A percentile compares a stretch with the other conserved stretches of the same genome.
Evolutionary conservation across 2,329 filamentous ascomycete genomes (phyloP).

Genomic region (Diaporthe citriasiana): DNA sequence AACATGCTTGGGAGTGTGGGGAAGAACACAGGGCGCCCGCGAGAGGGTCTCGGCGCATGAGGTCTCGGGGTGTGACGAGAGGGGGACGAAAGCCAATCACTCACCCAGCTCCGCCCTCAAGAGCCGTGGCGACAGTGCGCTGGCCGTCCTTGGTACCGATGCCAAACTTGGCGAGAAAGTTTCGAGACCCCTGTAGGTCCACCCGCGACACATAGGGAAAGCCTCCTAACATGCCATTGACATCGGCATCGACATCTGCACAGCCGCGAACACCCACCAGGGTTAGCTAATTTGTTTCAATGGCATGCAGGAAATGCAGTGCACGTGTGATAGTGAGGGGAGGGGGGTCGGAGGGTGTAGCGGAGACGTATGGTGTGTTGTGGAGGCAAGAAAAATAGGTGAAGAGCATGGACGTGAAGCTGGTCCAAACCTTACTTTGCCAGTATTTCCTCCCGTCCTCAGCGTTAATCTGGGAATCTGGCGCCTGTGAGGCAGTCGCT

Average conservation of each 20-base stretch:
- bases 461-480: slow-evolving; percentile 54
- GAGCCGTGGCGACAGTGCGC: slow-evolving; percentile 47
- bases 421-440: slow-evolving; percentile 50
- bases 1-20: not conserved
- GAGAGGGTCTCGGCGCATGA: slow-evolving; percentile 28
- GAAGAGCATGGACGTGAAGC: not conserved
- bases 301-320: not conserved
- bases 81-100: slow-evolving; percentile 42
- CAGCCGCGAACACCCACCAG: not conserved
- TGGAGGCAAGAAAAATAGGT: not conserved
- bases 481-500: slow-evolving; percentile 33
- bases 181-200: slow-evolving; percentile 79
- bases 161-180: slow-evolving; percentile 79
- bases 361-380: not conserved
- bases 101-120: slow-evolving; percentile 60
- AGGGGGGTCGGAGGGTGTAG: not conserved
- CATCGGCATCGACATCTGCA: slow-evolving; percentile 54
- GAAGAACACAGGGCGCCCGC: not conserved
- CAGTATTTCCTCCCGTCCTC: slow-evolving; percentile 61
- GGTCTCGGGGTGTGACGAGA: slow-evolving; percentile 19
- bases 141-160: slow-evolving; percentile 55
- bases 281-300: slow-evolving; percentile 24
- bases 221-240: slow-evolving; percentile 86
- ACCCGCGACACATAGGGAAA: slow-evolving; percentile 73
- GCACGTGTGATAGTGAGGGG: not conserved